Evolutionary conservation across 116 monocot genomes (phyloP).

Genomic region (Zostera marina): DNA sequence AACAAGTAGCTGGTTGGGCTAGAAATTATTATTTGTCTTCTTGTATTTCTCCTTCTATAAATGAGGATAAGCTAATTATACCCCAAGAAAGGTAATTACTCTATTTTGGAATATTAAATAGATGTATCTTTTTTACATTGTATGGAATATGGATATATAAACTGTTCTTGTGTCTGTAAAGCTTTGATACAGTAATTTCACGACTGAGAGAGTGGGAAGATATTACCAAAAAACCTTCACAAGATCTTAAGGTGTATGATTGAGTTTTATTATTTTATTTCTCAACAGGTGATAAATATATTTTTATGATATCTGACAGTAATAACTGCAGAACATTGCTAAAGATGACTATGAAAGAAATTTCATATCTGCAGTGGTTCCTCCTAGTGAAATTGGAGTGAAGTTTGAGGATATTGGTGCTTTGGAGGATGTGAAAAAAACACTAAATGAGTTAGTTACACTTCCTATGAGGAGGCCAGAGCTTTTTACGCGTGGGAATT

Average conservation of each 20-base stretch:
- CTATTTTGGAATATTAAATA: neutral
- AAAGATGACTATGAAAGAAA: constrained; percentile 95
- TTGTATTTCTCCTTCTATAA: constrained; percentile 36
- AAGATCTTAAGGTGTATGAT: constrained; percentile 51
- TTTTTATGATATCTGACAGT: neutral
- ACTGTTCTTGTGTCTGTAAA: constrained; percentile 13
- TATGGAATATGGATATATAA: neutral
- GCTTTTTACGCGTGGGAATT: constrained; percentile 84
- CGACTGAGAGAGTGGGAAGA: constrained; percentile 55
- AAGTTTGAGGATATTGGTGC: constrained; percentile 97
- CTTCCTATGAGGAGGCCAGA: constrained; percentile 98
- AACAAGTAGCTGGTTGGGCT: constrained; percentile 84
- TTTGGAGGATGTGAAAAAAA: constrained; percentile 82
- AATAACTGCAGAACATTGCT: constrained; percentile 48
- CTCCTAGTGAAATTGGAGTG: constrained; percentile 82
- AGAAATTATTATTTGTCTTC: constrained; percentile 77
- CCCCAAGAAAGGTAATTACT: constrained; percentile 66
- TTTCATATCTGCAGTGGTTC: constrained; percentile 83
- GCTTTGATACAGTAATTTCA: constrained; percentile 67
- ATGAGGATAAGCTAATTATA: constrained; percentile 43
- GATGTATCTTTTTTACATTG: constrained; percentile 3
- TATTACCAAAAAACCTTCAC: constrained; percentile 36
- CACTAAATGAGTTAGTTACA: constrained; percentile 72
- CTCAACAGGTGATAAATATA: neutral
- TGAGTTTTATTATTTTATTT: neutral